These are phyloP conservation scores for Russula lepida DNA, from an alignment of 768 basidiomycete species.

Conservation along the genomic window DNA sequence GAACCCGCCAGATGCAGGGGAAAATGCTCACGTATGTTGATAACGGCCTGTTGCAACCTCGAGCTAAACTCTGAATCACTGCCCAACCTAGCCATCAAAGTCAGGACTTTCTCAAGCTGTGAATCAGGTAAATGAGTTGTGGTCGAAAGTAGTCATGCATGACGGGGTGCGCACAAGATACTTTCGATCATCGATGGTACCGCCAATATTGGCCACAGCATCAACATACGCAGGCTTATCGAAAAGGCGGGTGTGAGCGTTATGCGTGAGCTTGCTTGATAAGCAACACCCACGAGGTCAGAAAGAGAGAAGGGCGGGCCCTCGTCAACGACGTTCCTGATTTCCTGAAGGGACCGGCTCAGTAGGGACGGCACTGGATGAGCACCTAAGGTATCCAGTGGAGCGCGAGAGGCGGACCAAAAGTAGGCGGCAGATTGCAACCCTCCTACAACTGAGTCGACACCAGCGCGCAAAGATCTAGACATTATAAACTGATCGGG, in stretches of 20 bases:
- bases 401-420: background rate
- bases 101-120: slow-evolving; percentile 20
- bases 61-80: background rate
- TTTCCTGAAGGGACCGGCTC: background rate
- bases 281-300: slow-evolving; percentile 13
- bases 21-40: slow-evolving; percentile 12
- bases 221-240: slow-evolving; percentile 14
- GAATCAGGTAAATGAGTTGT: background rate
- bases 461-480: background rate
- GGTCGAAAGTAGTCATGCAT: background rate
- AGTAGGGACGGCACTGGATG: slow-evolving; percentile 3
- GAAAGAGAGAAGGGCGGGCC: slow-evolving; percentile 4
- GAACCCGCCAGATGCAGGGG: background rate
- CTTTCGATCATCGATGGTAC: slow-evolving; percentile 17
- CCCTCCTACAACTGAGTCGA: background rate
- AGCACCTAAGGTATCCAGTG: slow-evolving; percentile 7
- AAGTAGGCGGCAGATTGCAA: background rate
- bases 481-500: background rate
- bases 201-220: slow-evolving; percentile 3
- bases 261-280: background rate
- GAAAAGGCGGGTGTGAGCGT: background rate
- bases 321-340: slow-evolving; percentile 2
- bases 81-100: slow-evolving; percentile 16
- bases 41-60: slow-evolving; percentile 13
- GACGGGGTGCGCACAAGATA: slow-evolving; percentile 8